phyloP scores from a whole-genome alignment of 1,284 basidiomycete species.

The Phellopilus nigrolimitatus region DNA sequence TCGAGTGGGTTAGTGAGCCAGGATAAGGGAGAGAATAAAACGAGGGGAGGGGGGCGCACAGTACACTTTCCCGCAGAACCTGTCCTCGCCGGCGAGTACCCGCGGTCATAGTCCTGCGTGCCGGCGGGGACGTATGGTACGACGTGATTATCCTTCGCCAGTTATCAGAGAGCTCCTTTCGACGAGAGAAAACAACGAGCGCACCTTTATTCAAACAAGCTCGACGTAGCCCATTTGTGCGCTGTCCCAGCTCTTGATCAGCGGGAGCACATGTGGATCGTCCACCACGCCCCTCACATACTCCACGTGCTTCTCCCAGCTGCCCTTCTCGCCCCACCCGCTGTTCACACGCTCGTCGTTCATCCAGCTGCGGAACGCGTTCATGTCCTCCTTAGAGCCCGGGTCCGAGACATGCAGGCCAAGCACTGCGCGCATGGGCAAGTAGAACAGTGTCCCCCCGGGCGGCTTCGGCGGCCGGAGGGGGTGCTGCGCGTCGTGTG shows the following conservation, averaged over 20 bases:
- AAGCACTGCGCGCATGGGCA: slow-evolving; percentile 38
- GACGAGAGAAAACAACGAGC: slow-evolving; percentile 25
- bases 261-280: slow-evolving; percentile 41
- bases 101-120: slow-evolving; percentile 46
- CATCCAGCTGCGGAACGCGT: slow-evolving; percentile 48
- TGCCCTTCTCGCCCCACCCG: slow-evolving; percentile 48
- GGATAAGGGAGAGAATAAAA: neutral
- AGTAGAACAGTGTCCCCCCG: slow-evolving; percentile 43
- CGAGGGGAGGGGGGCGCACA: slow-evolving; percentile 33
- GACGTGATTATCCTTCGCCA: slow-evolving; percentile 39
- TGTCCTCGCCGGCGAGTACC: slow-evolving; percentile 46
- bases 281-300: slow-evolving; percentile 38
- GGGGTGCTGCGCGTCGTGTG: slow-evolving; percentile 43
- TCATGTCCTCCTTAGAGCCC: slow-evolving; percentile 36
- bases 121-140: slow-evolving; percentile 36
- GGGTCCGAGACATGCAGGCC: slow-evolving; percentile 43
- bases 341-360: slow-evolving; percentile 46
- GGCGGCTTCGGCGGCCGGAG: slow-evolving; percentile 49
- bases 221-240: slow-evolving; percentile 52
- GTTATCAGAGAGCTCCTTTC: slow-evolving; percentile 9
- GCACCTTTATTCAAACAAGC: slow-evolving; percentile 46
- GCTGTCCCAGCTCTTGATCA: slow-evolving; percentile 50
- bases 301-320: slow-evolving; percentile 41
- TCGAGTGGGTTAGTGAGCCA: neutral
- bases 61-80: slow-evolving; percentile 39